Evolutionary conservation across 495 filamentous ascomycete genomes (phyloP).

Genomic region (Rostrohypoxylon terebratum): DNA sequence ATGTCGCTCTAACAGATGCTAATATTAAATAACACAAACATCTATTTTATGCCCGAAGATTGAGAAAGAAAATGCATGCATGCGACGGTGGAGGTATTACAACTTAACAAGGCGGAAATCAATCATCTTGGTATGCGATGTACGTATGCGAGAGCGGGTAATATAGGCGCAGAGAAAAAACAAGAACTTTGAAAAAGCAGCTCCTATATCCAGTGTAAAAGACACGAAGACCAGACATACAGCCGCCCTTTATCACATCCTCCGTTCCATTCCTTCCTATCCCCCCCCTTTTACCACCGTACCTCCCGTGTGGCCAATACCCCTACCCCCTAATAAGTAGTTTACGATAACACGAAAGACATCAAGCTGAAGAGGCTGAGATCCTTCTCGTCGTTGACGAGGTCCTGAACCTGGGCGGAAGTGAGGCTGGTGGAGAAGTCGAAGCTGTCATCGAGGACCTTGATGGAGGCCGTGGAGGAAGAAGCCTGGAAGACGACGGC

Average conservation of each 20-base stretch:
- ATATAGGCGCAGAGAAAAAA: conserved; percentile 32
- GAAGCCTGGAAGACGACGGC: conserved; percentile 68
- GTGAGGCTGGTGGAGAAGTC: conserved; percentile 52
- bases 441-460: conserved; percentile 50
- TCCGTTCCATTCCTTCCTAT: conserved; percentile 5
- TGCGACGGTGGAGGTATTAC: neutral
- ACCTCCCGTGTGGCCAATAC: neutral
- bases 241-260: conserved; percentile 11
- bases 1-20: neutral
- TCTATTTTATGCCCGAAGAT: conserved; percentile 8
- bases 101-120: conserved; percentile 16
- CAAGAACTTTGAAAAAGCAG: conserved; percentile 29
- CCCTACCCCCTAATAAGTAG: neutral
- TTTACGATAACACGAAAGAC: conserved; percentile 28
- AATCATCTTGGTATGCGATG: conserved; percentile 28
- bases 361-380: conserved; percentile 47
- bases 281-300: neutral
- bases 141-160: conserved; percentile 15
- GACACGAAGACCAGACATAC: conserved; percentile 16
- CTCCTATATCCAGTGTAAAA: conserved; percentile 40
- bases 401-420: conserved; percentile 47
- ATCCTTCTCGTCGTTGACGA: conserved; percentile 45
- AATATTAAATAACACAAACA: conserved; percentile 3
- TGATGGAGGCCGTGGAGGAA: conserved; percentile 49
- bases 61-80: neutral